Base-by-base conservation (phyloP, 345 rosid genomes). In the Gossypium herbaceum region DNA sequence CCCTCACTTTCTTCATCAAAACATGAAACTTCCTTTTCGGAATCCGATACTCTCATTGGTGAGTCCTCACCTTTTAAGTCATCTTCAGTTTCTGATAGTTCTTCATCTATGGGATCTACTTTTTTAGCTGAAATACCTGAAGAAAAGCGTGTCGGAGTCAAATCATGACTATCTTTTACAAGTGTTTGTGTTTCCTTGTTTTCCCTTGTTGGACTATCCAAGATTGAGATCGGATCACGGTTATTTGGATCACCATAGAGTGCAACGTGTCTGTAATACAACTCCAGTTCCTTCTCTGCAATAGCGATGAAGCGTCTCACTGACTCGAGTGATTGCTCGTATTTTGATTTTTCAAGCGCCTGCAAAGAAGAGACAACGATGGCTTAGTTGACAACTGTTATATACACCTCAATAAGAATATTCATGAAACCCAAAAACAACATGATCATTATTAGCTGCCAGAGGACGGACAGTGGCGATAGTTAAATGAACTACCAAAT, bases 291-390 rank as follows among this genome's bases (percentile, higher is more conserved):
- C 82, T 91, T 93, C 78, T 89, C 97, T 0, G 88, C 86, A 74
- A 91, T 80, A 7, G 91, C 86, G 61, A 93, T 93, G 73, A 93
- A 93, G 56, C 77, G 91, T 79, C 84, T 88, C 80, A 95, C 92
- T 0, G 97, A 87, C 55, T 91, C 98, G 7, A 91, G 91, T 13
- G 98, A 95, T 45, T 93, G 98, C 79, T 95, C 97, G 3, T 90
- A 95, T 82, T 91, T 95, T 2, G 94, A 93, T 79, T 79, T 91
- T 79, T 95, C 94, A 58, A 88, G 81, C 11, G 99, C 98, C 94
- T 93, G 83, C 65, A 82, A 83, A 76, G 47, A 20, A 25, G 22
- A 60, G 20, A 25, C 50, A 58, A 59, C 17, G 16, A 7, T 27
- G 25, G 9, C 29, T 66, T 60, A 27, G 76, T 61, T 22, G 29